Base-by-base conservation (phyloP, 345 rosid species). In the Moricandia arvensis region DNA sequence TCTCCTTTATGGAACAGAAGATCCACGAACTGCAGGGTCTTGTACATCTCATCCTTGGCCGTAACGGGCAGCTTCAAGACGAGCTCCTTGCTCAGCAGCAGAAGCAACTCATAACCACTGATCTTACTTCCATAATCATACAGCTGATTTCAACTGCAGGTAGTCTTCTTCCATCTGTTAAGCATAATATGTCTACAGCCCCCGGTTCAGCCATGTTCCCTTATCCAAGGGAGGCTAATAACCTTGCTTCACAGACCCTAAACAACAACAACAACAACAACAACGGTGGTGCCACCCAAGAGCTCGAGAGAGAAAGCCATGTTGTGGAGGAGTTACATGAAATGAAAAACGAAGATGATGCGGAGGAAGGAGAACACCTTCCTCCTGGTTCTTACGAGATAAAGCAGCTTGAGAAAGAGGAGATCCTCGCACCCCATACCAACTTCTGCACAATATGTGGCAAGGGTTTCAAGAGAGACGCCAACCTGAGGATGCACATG, bases 381-480 rank as follows among this genome's bases (percentile, higher is more conserved):
- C 93, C 92, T 68, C 97, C 97, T 0, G 99, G 99, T 41, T 90
- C 97, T 3, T 92, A 88, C 35, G 97, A 95, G 83, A 92, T 95
- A 72, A 73, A 90, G 76, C 99, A 92, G 81, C 86, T 90, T 18
- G 97, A 95, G 79, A 95, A 90, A 75, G 99, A 95, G 79, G 99
- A 95, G 82, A 95, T 95, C 77, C 96, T 95, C 6, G 99, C 99
- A 6, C 99, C 97, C 1, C 99, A 95, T 77, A 90, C 99, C 8
- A 97, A 95, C 78, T 95, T 95, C 83, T 95, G 99, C 78, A 86
- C 88, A 0, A 90, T 95, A 63, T 95, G 99, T 65, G 99, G 99
- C n/a, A 95, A 95, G 63, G 99, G 99, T 35, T 95, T 95, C 71
- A 95, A 95, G 81, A 85, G 99, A 76, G 99, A 95, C 41, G 99